Conservation (phyloP, 768 basidiomycete genomes). For the Boletus rex-veris region DNA sequence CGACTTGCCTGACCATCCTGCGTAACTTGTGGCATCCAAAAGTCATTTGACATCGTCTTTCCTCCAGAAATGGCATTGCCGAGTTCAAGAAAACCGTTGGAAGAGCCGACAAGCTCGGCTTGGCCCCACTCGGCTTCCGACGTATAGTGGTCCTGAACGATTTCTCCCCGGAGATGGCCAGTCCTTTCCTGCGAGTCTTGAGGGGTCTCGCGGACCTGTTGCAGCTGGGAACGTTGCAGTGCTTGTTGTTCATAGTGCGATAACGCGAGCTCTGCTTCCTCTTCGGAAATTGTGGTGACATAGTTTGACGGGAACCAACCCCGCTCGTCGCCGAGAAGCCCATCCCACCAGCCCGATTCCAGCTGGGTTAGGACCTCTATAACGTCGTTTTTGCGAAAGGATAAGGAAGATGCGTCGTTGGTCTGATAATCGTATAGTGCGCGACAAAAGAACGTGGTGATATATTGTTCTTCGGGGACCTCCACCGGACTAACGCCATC, state of each 20-base stretch:
- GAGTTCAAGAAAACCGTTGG: constrained; percentile 37
- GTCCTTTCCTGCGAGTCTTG: constrained; percentile 14
- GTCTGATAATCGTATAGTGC: constrained; percentile 91
- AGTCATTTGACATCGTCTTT: constrained; percentile 57
- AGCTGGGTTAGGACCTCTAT: constrained; percentile 92
- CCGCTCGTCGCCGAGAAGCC: constrained; percentile 80
- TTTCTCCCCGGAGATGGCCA: constrained; percentile 10
- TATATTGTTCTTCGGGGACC: constrained; percentile 52
- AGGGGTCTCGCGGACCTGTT: constrained; percentile 11
- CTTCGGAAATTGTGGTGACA: constrained; percentile 72
- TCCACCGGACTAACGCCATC: constrained; percentile 26
- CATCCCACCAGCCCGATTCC: constrained; percentile 98
- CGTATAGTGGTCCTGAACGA: constrained; percentile 24
- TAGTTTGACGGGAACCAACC: constrained; percentile 99
- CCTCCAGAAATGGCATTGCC: constrained; percentile 27
- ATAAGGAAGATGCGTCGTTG: constrained; percentile 84
- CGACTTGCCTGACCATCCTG: constrained; percentile 73
- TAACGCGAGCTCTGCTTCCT: constrained; percentile 71
- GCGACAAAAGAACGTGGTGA: constrained; percentile 79
- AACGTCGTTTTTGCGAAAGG: constrained; percentile 81
- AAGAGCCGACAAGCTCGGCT: constrained; percentile 27
- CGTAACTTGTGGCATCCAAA: constrained; percentile 89
- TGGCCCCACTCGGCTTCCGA: constrained; percentile 49
- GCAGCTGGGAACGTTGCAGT: constrained; percentile 9
- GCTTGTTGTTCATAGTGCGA: constrained; percentile 27